These are phyloP conservation scores for Populus hybrid DNA, from an alignment of 441 rosid species.

Conservation along the genomic window DNA sequence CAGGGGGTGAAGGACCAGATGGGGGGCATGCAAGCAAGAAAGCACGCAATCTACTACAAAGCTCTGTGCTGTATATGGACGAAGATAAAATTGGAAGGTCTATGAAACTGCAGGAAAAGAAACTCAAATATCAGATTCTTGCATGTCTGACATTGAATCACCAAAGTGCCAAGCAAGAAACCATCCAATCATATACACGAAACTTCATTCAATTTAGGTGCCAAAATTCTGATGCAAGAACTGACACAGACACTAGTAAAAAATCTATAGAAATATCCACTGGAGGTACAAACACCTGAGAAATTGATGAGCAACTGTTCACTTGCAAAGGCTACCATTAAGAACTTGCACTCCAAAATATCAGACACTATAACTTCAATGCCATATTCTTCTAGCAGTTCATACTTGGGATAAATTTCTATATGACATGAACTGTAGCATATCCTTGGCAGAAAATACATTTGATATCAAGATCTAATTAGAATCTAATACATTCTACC, in stretches of 20 bases:
- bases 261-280: neutral
- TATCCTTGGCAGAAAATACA: neutral
- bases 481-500: neutral
- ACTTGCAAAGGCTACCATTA: too few species aligned
- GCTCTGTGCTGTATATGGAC: constrained; percentile 90
- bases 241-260: neutral
- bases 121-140: constrained; percentile 18
- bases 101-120: constrained; percentile 59
- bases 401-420: too few species aligned
- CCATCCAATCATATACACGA: neutral
- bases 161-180: constrained; percentile 22
- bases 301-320: neutral
- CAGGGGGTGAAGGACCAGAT: constrained; percentile 87
- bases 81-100: constrained; percentile 91
- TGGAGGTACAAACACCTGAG: neutral
- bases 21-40: constrained; percentile 96
- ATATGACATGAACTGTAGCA: too few species aligned
- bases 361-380: neutral
- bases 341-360: neutral
- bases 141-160: constrained; percentile 3
- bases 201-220: neutral
- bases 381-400: neutral
- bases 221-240: neutral
- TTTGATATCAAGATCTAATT: neutral
- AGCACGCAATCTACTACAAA: constrained; percentile 77